Conservation (phyloP, 768 basidiomycete species). For the Sporobolomyces roseus region DNA sequence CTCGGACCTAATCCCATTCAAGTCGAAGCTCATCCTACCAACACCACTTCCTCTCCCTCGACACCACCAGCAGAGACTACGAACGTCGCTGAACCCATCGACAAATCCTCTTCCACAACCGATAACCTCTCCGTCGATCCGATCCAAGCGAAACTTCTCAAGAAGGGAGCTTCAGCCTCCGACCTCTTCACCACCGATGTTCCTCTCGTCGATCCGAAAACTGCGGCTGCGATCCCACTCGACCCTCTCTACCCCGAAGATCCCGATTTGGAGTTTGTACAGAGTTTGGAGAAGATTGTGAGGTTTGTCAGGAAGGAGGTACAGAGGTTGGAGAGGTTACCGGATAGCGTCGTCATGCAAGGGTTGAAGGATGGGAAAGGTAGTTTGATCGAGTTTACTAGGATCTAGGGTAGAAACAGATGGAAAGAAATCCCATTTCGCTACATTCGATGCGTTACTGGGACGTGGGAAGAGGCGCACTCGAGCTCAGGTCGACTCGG, state of each 20-base stretch:
- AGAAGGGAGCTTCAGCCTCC: slow-evolving; percentile 28
- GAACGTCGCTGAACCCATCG: slow-evolving; percentile 5
- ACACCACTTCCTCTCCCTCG: no score
- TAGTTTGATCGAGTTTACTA: slow-evolving; percentile 35
- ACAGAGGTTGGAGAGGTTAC: slow-evolving; percentile 60
- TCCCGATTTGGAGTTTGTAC: slow-evolving; percentile 54
- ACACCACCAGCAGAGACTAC: background rate
- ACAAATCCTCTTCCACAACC: background rate
- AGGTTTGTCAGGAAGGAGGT: slow-evolving; percentile 69
- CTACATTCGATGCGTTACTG: no score
- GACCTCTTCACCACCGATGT: slow-evolving; percentile 57
- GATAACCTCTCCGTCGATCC: slow-evolving; percentile 28
- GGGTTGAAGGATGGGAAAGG: slow-evolving; percentile 31
- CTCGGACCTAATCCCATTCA: slow-evolving; percentile 55
- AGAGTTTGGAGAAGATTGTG: slow-evolving; percentile 68
- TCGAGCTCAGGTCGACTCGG: no score
- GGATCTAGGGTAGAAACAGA: slow-evolving; percentile 11
- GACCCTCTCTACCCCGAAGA: slow-evolving; percentile 39
- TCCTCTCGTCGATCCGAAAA: slow-evolving; percentile 47
- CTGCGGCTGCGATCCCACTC: slow-evolving; percentile 26
- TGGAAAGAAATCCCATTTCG: background rate
- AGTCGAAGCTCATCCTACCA: slow-evolving; percentile 1
- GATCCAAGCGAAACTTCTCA: slow-evolving; percentile 43
- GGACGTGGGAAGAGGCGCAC: no score
- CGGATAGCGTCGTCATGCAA: slow-evolving; percentile 52